Conservation (phyloP, 176 grass and related monocot genomes). For the Canna indica region DNA sequence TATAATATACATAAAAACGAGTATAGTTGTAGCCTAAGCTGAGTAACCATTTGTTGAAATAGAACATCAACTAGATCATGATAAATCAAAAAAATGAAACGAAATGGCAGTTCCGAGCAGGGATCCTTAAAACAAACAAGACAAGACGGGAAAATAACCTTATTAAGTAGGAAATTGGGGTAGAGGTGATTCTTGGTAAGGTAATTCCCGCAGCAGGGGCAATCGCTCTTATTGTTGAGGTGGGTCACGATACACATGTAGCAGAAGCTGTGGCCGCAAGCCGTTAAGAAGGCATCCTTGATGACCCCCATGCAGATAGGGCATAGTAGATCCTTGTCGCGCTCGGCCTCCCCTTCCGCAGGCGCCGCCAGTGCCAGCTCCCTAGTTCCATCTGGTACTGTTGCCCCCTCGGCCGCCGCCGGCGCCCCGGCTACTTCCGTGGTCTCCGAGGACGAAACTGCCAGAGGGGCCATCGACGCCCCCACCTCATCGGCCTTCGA, state of each 20-base stretch:
- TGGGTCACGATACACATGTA: conserved; percentile 99
- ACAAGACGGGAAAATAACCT: conserved; percentile 30
- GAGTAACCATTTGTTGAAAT: too few relatives aligned
- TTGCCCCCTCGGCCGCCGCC: background rate
- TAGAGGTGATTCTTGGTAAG: conserved; percentile 92
- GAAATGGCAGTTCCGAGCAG: background rate
- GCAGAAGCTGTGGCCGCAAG: conserved; percentile 94
- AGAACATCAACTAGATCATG: background rate
- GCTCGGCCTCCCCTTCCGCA: conserved; percentile 6
- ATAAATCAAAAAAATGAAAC: background rate
- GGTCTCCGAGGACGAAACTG: conserved; percentile 31
- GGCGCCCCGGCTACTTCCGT: conserved; percentile 20
- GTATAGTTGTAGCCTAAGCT: too few relatives aligned
- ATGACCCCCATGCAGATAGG: conserved; percentile 99
- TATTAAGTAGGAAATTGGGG: conserved; percentile 93
- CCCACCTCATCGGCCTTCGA: conserved; percentile 53
- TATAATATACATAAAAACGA: too few relatives aligned
- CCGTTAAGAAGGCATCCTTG: conserved; percentile 94
- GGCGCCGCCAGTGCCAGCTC: background rate
- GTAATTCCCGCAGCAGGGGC: conserved; percentile 78
- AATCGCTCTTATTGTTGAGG: conserved; percentile 80
- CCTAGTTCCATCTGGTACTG: background rate
- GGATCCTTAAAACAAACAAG: background rate
- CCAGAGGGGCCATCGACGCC: background rate
- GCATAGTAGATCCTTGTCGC: conserved; percentile 80